A percentile compares a stretch with the other conserved stretches of the same genome.
phyloP scores from a whole-genome alignment of 805 yeast genomes.

The Zygoascus tannicola region DNA sequence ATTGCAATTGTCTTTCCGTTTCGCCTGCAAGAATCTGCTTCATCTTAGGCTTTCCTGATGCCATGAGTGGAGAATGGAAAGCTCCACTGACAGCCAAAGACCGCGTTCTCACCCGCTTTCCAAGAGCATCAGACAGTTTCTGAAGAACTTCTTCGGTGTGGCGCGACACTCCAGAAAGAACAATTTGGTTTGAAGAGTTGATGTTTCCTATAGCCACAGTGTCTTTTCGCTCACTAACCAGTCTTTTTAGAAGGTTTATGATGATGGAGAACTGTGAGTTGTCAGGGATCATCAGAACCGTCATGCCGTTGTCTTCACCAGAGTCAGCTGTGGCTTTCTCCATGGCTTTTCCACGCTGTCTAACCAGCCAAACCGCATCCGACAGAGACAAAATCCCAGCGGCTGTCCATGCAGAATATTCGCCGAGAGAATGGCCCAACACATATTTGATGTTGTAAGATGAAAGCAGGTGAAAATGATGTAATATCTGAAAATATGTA shows the following conservation, averaged over 20 bases:
- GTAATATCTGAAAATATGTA: constrained; percentile 25
- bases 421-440: constrained; percentile 46
- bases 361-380: constrained; percentile 36
- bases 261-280: not conserved
- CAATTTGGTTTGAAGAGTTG: constrained; percentile 37
- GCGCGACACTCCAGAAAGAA: constrained; percentile 34
- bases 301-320: constrained; percentile 9
- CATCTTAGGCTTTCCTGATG: constrained; percentile 18
- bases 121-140: constrained; percentile 15
- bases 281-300: constrained; percentile 5
- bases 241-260: not conserved
- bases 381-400: constrained; percentile 30
- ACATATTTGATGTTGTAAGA: constrained; percentile 16
- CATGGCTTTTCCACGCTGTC: constrained; percentile 39
- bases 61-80: constrained; percentile 37
- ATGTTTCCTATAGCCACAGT: constrained; percentile 36
- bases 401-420: constrained; percentile 36
- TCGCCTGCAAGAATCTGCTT: constrained; percentile 14
- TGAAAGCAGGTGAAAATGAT: constrained; percentile 12
- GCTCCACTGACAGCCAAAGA: constrained; percentile 31
- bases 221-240: constrained; percentile 8
- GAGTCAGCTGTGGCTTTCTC: constrained; percentile 25
- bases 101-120: constrained; percentile 5
- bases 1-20: constrained; percentile 4
- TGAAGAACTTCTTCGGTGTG: constrained; percentile 24